Conservation (phyloP, 2,329 filamentous ascomycete species). For the Colletotrichum navitas region DNA sequence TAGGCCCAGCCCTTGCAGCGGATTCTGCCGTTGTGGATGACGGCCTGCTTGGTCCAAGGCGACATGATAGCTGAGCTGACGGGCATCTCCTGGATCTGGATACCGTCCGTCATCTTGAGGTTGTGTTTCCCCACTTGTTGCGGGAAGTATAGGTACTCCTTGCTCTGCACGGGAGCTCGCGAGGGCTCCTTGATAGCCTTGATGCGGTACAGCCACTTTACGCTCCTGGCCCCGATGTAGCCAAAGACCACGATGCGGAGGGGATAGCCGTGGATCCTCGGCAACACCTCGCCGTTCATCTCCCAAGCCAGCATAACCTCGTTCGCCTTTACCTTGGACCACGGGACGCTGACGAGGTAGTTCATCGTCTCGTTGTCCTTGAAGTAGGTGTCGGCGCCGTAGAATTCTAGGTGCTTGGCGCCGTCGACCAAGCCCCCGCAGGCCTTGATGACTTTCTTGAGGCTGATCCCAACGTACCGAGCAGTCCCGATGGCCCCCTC, state of each 20-base stretch:
- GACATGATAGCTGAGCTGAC: slow-evolving; percentile 76
- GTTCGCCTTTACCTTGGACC: slow-evolving; percentile 74
- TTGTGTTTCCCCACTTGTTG: slow-evolving; percentile 79
- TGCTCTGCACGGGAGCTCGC: slow-evolving; percentile 71
- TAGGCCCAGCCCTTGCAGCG: slow-evolving; percentile 70
- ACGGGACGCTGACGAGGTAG: slow-evolving; percentile 76
- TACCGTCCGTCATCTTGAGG: slow-evolving; percentile 67
- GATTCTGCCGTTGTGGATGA: slow-evolving; percentile 72
- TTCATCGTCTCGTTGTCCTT: slow-evolving; percentile 75
- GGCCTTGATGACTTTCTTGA: slow-evolving; percentile 78
- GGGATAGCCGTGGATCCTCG: slow-evolving; percentile 75
- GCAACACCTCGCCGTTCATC: slow-evolving; percentile 76
- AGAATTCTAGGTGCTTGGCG: slow-evolving; percentile 75
- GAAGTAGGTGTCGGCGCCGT: slow-evolving; percentile 80
- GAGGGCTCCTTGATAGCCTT: slow-evolving; percentile 72
- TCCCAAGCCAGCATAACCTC: slow-evolving; percentile 78
- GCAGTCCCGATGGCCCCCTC: slow-evolving; percentile 78
- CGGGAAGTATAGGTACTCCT: slow-evolving; percentile 77
- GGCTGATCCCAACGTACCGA: slow-evolving; percentile 70
- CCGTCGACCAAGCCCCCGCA: slow-evolving; percentile 71
- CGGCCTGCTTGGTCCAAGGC: slow-evolving; percentile 69
- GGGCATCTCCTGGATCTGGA: slow-evolving; percentile 80
- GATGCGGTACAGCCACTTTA: slow-evolving; percentile 74
- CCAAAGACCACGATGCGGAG: slow-evolving; percentile 73
- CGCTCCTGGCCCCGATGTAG: slow-evolving; percentile 75